These are phyloP conservation scores for Phoma sp. DNA, from an alignment of 2,329 filamentous ascomycete species.

Conservation along the genomic window DNA sequence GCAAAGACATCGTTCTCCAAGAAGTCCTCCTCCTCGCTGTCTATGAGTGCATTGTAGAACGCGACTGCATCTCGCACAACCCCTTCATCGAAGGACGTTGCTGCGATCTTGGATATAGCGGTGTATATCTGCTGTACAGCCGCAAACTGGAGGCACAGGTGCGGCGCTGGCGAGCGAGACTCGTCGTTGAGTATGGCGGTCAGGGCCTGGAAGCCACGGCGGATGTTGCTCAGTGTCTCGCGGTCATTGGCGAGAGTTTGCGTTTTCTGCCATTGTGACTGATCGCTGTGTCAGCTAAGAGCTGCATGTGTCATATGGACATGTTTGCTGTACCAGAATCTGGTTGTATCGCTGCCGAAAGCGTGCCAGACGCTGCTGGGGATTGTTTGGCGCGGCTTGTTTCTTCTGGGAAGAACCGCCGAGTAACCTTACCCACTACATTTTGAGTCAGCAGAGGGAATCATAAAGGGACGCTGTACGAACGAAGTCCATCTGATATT, in stretches of 20 bases:
- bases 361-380: constrained; percentile 66
- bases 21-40: constrained; percentile 96
- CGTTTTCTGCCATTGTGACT: constrained; percentile 69
- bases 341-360: constrained; percentile 69
- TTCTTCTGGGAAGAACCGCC: constrained; percentile 62
- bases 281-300: constrained; percentile 21
- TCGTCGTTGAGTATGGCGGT: constrained; percentile 83
- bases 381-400: constrained; percentile 60
- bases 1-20: constrained; percentile 87
- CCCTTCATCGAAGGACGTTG: constrained; percentile 82
- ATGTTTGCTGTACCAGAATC: constrained; percentile 55
- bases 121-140: constrained; percentile 88
- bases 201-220: constrained; percentile 63
- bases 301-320: background rate
- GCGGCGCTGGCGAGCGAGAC: constrained; percentile 83
- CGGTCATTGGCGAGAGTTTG: constrained; percentile 60
- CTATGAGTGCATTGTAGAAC: constrained; percentile 90
- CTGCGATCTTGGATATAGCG: constrained; percentile 86
- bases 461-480: constrained; percentile 5
- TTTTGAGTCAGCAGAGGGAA: constrained; percentile 24
- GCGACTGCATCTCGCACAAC: constrained; percentile 85
- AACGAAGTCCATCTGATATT: constrained; percentile 37
- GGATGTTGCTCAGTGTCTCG: constrained; percentile 59
- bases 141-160: constrained; percentile 89
- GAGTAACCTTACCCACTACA: constrained; percentile 67